Evolutionary conservation across 2,329 filamentous ascomycete species (phyloP).

Genomic region (Sporothrix protearum): DNA sequence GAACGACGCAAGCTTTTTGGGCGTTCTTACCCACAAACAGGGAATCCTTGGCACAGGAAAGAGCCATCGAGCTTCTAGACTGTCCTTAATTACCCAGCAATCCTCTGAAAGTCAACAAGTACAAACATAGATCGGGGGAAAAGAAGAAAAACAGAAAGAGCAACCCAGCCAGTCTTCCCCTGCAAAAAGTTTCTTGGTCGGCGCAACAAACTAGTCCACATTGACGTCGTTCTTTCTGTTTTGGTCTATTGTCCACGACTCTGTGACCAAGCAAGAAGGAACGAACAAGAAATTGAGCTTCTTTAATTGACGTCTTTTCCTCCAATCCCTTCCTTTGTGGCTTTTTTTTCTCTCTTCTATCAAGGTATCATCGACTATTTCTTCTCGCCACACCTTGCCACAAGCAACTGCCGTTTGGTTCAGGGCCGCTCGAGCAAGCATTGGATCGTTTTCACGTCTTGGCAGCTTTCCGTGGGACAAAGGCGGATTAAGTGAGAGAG

Average conservation of each 20-base stretch:
- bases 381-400: conserved; percentile 4
- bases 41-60: conserved; percentile 1
- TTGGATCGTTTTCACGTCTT: not conserved
- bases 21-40: not conserved
- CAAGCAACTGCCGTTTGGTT: conserved; percentile 13
- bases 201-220: not conserved
- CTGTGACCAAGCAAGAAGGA: not conserved
- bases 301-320: not conserved
- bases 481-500: not conserved
- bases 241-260: not conserved
- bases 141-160: not conserved
- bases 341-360: not conserved
- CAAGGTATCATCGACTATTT: not conserved
- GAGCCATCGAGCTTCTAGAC: not conserved
- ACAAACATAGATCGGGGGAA: not conserved
- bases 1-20: not conserved
- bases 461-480: not conserved
- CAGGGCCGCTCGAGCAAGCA: not conserved
- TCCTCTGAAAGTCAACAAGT: not conserved
- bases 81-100: not conserved
- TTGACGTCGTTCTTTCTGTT: conserved; percentile 7
- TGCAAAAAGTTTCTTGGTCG: not conserved
- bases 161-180: not conserved
- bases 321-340: not conserved
- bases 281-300: not conserved